Conservation (phyloP, 2,329 filamentous ascomycete species). For the Monascus ruber region DNA sequence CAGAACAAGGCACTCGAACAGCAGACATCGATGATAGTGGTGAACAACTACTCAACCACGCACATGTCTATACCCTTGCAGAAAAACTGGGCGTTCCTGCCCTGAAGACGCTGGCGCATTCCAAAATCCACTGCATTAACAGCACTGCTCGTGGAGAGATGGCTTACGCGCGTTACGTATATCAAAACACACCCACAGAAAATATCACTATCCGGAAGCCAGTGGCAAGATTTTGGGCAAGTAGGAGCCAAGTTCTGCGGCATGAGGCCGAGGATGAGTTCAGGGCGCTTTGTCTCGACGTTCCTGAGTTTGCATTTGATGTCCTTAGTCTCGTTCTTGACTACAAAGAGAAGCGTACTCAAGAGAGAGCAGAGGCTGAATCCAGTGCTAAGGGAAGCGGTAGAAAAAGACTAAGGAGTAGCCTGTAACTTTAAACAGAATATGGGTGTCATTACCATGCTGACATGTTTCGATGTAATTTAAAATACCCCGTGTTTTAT, state of each 20-base stretch:
- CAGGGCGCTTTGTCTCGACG: slow-evolving; percentile 72
- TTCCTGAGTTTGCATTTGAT: slow-evolving; percentile 85
- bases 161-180: slow-evolving; percentile 81
- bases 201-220: slow-evolving; percentile 67
- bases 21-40: slow-evolving; percentile 65
- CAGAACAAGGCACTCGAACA: slow-evolving; percentile 52
- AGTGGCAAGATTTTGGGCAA: slow-evolving; percentile 85
- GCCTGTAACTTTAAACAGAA: slow-evolving; percentile 7
- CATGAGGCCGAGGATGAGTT: slow-evolving; percentile 82
- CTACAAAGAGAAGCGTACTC: slow-evolving; percentile 31
- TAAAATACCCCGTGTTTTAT: no score
- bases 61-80: slow-evolving; percentile 78
- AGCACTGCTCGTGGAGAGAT: slow-evolving; percentile 84
- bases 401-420: slow-evolving; percentile 27
- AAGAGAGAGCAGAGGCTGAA: slow-evolving; percentile 25
- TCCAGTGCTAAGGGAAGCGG: slow-evolving; percentile 23
- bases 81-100: slow-evolving; percentile 59
- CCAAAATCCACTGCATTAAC: slow-evolving; percentile 86
- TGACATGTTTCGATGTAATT: no score
- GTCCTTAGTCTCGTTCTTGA: slow-evolving; percentile 54
- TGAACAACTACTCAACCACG: slow-evolving; percentile 75
- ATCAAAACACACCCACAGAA: slow-evolving; percentile 58
- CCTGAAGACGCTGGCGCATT: slow-evolving; percentile 66
- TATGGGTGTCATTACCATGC: no score
- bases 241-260: slow-evolving; percentile 64